phyloP scores from a whole-genome alignment of 176 grass and related monocot species.

The Musa schizocarpa region DNA sequence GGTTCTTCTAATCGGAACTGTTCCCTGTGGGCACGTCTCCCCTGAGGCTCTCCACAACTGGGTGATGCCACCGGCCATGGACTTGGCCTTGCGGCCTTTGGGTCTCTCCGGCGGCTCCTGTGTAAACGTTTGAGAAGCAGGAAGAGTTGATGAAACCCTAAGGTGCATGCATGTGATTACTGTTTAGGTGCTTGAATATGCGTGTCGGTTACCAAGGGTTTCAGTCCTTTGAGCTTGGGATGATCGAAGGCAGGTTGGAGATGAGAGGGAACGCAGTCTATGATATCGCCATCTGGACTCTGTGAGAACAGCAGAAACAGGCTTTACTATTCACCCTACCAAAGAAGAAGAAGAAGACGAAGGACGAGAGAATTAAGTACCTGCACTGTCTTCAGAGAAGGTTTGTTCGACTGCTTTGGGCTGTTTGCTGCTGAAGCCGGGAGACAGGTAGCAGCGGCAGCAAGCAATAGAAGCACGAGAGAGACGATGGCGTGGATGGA shows the following conservation, averaged over 20 bases:
- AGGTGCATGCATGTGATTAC: background rate
- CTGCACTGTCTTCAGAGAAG: constrained; percentile 7
- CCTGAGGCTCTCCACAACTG: background rate
- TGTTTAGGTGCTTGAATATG: too few species aligned
- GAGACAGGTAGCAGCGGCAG: too few species aligned
- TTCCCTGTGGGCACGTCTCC: constrained; percentile 6
- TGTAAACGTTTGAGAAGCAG: background rate
- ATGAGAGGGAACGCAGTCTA: constrained; percentile 8
- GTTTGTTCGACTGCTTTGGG: background rate
- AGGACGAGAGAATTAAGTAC: background rate
- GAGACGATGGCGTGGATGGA: background rate
- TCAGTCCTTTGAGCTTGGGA: background rate
- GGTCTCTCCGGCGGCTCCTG: constrained; percentile 3
- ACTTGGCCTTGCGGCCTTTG: background rate
- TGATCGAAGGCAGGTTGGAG: constrained; percentile 14
- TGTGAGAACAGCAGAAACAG: background rate
- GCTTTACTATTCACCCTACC: background rate
- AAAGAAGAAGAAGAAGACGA: background rate
- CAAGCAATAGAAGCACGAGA: background rate
- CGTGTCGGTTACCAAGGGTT: background rate
- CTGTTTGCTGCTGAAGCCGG: constrained; percentile 5
- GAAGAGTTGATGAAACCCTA: too few species aligned
- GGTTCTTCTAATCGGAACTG: constrained; percentile 8
- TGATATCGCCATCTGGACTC: constrained; percentile 11
- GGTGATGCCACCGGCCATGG: background rate